Percentiles rank a stretch among this genome's conserved stretches.
Conservation (phyloP, 176 grass and related monocot species). For the Pharus latifolius region DNA sequence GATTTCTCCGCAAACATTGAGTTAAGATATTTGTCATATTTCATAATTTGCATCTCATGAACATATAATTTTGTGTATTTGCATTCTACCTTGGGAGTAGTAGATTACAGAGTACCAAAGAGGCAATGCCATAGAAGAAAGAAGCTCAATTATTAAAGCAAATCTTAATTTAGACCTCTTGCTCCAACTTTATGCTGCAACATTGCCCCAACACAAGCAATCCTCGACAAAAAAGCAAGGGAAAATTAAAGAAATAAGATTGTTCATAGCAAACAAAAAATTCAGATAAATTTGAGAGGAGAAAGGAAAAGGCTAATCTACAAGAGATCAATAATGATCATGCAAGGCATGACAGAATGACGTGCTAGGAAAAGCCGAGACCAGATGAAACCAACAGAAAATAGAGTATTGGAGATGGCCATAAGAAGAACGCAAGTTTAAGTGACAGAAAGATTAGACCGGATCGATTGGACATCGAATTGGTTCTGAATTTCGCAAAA, state of each 20-base stretch:
- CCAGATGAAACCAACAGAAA: not conserved
- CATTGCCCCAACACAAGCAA: not conserved
- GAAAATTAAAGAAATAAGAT: not conserved
- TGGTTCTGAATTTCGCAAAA: constrained; percentile 9
- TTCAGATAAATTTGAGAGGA: not conserved
- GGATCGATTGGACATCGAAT: not conserved
- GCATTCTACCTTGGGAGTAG: not conserved
- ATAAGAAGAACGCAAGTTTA: not conserved
- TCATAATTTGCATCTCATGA: constrained; percentile 1
- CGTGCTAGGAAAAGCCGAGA: constrained; percentile 8
- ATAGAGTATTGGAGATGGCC: not conserved
- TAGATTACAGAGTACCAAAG: not conserved
- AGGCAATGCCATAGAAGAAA: not conserved
- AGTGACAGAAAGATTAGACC: not conserved
- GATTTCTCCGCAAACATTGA: no score
- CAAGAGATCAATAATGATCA: not conserved
- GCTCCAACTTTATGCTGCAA: not conserved
- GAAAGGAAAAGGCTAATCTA: not conserved
- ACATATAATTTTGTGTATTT: not conserved
- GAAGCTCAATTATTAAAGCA: not conserved
- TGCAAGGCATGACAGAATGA: not conserved
- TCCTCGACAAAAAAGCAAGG: not conserved
- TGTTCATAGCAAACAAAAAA: not conserved
- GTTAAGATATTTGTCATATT: no score
- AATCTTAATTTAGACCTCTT: not conserved